Evolutionary conservation across 257 asterid genomes (phyloP).

Genomic region (Lantana camara): DNA sequence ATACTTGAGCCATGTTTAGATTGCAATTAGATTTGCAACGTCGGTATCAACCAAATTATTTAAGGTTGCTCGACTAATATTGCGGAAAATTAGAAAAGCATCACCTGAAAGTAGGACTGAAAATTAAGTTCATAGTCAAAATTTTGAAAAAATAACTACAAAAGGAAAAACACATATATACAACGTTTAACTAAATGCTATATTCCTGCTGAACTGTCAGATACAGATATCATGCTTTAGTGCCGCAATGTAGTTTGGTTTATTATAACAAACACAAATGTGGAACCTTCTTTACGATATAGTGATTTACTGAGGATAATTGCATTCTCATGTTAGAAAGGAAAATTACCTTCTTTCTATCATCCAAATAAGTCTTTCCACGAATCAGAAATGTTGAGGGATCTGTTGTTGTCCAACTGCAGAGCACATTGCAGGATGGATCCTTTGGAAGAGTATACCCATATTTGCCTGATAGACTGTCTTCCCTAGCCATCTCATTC

Average conservation of each 20-base stretch:
- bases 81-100: not conserved
- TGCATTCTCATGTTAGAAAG: conserved; percentile 6
- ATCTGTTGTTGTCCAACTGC: conserved; percentile 91
- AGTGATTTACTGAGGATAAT: conserved; percentile 12
- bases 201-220: not conserved
- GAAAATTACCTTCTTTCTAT: conserved; percentile 71
- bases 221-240: conserved; percentile 2
- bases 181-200: too few relatives aligned
- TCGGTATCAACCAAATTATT: conserved; percentile 17
- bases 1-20: not conserved
- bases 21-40: conserved; percentile 13
- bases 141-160: conserved; percentile 3
- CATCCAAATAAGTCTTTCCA: conserved; percentile 91
- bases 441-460: conserved; percentile 94
- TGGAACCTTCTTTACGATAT: not conserved
- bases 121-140: conserved; percentile 18
- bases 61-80: conserved; percentile 23
- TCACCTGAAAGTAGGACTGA: conserved; percentile 12
- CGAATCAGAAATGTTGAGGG: conserved; percentile 88
- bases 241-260: conserved; percentile 12
- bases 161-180: not conserved
- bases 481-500: conserved; percentile 86
- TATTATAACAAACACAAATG: conserved; percentile 18
- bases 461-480: conserved; percentile 64
- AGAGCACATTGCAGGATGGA: conserved; percentile 65